Conservation (phyloP, 805 yeast species). For the Babjeviella inositovora region DNA sequence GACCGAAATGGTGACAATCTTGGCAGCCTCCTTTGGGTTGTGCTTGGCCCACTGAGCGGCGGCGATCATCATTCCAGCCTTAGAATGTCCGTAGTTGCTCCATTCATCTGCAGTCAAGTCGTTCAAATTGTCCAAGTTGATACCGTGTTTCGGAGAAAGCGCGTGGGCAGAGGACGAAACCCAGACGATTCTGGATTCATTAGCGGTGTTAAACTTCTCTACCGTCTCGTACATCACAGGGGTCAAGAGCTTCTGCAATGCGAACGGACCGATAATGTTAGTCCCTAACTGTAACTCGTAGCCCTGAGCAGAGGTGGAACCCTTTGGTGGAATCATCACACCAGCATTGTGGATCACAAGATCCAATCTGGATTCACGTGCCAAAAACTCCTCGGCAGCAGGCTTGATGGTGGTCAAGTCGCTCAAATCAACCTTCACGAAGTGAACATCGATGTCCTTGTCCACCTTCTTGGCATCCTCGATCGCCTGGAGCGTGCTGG, state of each 20-base stretch:
- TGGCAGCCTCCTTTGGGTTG: slow-evolving; percentile 13
- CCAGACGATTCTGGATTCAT: slow-evolving; percentile 30
- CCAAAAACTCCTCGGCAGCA: slow-evolving; percentile 12
- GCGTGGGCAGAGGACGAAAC: slow-evolving; percentile 20
- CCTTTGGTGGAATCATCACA: slow-evolving; percentile 19
- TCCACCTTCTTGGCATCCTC: too few species aligned
- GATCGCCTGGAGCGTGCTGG: too few species aligned
- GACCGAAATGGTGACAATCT: slow-evolving; percentile 13
- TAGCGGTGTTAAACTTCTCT: slow-evolving; percentile 7
- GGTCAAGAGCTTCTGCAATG: slow-evolving; percentile 20
- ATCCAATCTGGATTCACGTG: slow-evolving; percentile 5
- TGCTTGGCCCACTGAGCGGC: slow-evolving; percentile 14
- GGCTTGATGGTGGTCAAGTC: slow-evolving; percentile 23
- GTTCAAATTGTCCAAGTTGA: slow-evolving; percentile 15
- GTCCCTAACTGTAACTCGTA: slow-evolving; percentile 27
- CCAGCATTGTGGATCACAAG: slow-evolving; percentile 10
- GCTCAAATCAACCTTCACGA: slow-evolving; percentile 14
- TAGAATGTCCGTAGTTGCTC: slow-evolving; percentile 24
- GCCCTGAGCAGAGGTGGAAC: slow-evolving; percentile 21
- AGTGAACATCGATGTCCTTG: too few species aligned
- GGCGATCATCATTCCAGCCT: slow-evolving; percentile 20
- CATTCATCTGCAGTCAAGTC: slow-evolving; percentile 6
- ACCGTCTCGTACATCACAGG: slow-evolving; percentile 18
- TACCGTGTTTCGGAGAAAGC: slow-evolving; percentile 11
- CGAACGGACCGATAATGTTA: slow-evolving; percentile 26